Conservation (phyloP, 2,329 filamentous ascomycete species). For the Colletotrichum acutatum region DNA sequence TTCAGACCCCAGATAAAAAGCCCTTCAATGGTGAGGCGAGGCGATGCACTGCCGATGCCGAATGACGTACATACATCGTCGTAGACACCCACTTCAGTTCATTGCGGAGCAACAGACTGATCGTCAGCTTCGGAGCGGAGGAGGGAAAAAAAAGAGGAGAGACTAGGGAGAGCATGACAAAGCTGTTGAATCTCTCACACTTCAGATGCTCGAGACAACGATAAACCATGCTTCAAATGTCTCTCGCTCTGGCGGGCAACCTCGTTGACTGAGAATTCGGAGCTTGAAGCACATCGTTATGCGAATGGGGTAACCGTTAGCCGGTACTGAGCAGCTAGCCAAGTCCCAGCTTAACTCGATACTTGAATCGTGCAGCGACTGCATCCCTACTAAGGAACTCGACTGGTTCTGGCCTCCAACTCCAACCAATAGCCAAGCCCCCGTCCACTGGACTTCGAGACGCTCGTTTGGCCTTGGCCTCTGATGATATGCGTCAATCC, state of each 20-base stretch:
- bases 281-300: constrained; percentile 16
- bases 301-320: constrained; percentile 21
- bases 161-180: constrained; percentile 26
- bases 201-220: constrained; percentile 27
- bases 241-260: background rate
- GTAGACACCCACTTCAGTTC: constrained; percentile 26
- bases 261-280: constrained; percentile 8
- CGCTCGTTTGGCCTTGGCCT: constrained; percentile 13
- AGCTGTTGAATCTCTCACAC: constrained; percentile 14
- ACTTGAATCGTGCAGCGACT: constrained; percentile 33
- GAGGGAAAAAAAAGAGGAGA: constrained; percentile 18
- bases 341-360: constrained; percentile 24
- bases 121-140: constrained; percentile 26
- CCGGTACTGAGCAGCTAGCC: background rate
- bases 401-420: constrained; percentile 6
- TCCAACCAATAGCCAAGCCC: constrained; percentile 20
- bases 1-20: background rate
- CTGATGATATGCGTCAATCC: background rate
- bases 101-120: constrained; percentile 31
- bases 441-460: constrained; percentile 13
- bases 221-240: constrained; percentile 28
- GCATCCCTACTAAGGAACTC: constrained; percentile 26
- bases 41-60: constrained; percentile 32
- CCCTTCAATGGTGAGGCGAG: constrained; percentile 27
- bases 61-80: constrained; percentile 31